Percentiles rank a stretch among this genome's conserved stretches.
These are phyloP conservation scores for Apiosordaria backusii DNA, from an alignment of 495 filamentous ascomycete genomes.

Conservation along the genomic window DNA sequence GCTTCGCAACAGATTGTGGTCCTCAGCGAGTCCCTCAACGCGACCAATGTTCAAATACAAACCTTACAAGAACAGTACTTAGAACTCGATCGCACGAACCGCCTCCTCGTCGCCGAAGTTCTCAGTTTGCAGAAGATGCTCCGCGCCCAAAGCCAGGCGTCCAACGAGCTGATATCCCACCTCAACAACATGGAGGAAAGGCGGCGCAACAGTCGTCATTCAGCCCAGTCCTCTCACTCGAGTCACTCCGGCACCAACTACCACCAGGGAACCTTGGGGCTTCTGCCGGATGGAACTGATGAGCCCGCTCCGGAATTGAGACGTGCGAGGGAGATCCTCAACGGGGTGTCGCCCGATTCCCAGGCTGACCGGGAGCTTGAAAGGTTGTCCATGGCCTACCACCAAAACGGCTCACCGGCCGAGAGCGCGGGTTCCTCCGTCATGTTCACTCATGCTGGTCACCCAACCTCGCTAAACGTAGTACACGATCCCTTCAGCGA, in stretches of 20 bases:
- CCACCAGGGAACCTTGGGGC: constrained; percentile 29
- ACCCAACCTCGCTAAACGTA: constrained; percentile 32
- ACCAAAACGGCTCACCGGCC: constrained; percentile 54
- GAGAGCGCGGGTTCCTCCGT: constrained; percentile 44
- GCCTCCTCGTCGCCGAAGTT: constrained; percentile 82
- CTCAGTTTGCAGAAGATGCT: constrained; percentile 86
- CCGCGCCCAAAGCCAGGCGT: constrained; percentile 60
- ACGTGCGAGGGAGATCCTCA: constrained; percentile 84
- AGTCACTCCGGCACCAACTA: constrained; percentile 33
- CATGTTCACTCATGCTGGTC: constrained; percentile 42
- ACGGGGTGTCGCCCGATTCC: constrained; percentile 71
- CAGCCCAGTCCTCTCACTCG: constrained; percentile 41
- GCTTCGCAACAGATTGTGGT: constrained; percentile 79
- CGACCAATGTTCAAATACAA: constrained; percentile 89
- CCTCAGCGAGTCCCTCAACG: constrained; percentile 80
- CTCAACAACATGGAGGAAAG: constrained; percentile 46
- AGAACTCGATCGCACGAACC: constrained; percentile 79
- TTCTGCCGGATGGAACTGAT: constrained; percentile 51
- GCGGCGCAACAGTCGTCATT: constrained; percentile 41
- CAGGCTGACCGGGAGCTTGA: constrained; percentile 77
- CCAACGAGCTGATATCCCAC: constrained; percentile 49
- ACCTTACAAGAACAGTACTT: constrained; percentile 79
- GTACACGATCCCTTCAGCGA: constrained; percentile 56
- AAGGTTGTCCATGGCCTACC: constrained; percentile 65
- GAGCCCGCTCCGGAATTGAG: constrained; percentile 79